Evolutionary conservation across 805 yeast genomes (phyloP), one percentile per base, ranked within the genome.

Genomic region (Candida michaelii): DNA sequence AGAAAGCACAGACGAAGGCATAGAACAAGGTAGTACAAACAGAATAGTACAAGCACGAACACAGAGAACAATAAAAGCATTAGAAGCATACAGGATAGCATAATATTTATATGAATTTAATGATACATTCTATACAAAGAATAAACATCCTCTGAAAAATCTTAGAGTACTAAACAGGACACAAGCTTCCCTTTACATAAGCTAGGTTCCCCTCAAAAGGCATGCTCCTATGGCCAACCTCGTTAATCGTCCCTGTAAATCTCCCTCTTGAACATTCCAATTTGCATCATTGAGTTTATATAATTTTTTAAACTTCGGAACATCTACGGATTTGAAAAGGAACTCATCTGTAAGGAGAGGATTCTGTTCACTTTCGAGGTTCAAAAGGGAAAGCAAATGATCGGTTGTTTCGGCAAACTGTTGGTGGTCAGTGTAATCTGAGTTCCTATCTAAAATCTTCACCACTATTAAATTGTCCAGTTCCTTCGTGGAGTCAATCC

Each of bases 151-250:
- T n/a, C n/a, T n/a, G n/a, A n/a, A n/a, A n/a, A n/a, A n/a, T n/a
- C n/a, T n/a, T n/a, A n/a, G n/a, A n/a, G n/a, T n/a, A n/a, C n/a
- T n/a, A n/a, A n/a, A n/a, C n/a, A n/a, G n/a, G n/a, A n/a, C n/a
- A n/a, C n/a, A n/a, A n/a, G n/a, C n/a, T n/a, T n/a, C n/a, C n/a
- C n/a, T n/a, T n/a, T n/a, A n/a, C n/a, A n/a, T n/a, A n/a, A n/a
- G n/a, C n/a, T n/a, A n/a, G n/a, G n/a, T n/a, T 4, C 82, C 83
- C 54, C 83, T 63, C 42, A 76, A 50, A 38, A 73, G 68, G 45
- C 79, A 74, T 3, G 77, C 68, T 40, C 73, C 72, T 5, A 77
- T 71, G 5, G 71, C 65, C 30, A 71, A 63, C 39, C 73, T 62
- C 3, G 78, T 69, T 4, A 75, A 46, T 6, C 50, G 41, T 5